Evolutionary conservation across 495 filamentous ascomycete species (phyloP).

Genomic region (Elasticomyces elasticus): DNA sequence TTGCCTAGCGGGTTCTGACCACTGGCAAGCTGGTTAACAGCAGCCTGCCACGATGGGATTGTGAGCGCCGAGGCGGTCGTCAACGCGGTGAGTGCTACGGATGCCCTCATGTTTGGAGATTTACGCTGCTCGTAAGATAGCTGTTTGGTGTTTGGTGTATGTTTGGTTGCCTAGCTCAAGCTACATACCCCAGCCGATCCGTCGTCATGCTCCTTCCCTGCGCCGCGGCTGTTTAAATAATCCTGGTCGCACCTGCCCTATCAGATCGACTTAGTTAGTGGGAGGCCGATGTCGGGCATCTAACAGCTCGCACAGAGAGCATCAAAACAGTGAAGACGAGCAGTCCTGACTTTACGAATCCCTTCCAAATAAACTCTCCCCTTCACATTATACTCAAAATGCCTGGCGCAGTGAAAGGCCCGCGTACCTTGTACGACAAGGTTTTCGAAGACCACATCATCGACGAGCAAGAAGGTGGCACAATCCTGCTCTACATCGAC

Average conservation of each 20-base stretch:
- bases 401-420: conserved; percentile 20
- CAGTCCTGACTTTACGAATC: too few relatives aligned
- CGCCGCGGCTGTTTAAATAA: too few relatives aligned
- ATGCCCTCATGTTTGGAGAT: conserved; percentile 6
- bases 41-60: conserved; percentile 7
- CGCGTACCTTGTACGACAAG: conserved; percentile 66
- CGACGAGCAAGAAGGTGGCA: conserved; percentile 86
- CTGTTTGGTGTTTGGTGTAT: background rate
- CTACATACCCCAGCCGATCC: background rate
- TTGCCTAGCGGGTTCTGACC: conserved; percentile 9
- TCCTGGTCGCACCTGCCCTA: too few relatives aligned
- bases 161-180: too few relatives aligned
- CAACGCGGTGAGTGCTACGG: conserved; percentile 1
- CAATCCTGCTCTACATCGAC: conserved; percentile 86
- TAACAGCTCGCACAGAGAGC: too few relatives aligned
- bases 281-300: too few relatives aligned
- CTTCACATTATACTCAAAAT: conserved; percentile 8
- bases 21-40: background rate
- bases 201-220: too few relatives aligned
- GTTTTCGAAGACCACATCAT: conserved; percentile 89
- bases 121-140: background rate
- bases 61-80: conserved; percentile 11
- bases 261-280: too few relatives aligned
- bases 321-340: too few relatives aligned
- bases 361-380: background rate